Conservation (phyloP, 2,329 filamentous ascomycete genomes). For the Endocalyx cinctus region DNA sequence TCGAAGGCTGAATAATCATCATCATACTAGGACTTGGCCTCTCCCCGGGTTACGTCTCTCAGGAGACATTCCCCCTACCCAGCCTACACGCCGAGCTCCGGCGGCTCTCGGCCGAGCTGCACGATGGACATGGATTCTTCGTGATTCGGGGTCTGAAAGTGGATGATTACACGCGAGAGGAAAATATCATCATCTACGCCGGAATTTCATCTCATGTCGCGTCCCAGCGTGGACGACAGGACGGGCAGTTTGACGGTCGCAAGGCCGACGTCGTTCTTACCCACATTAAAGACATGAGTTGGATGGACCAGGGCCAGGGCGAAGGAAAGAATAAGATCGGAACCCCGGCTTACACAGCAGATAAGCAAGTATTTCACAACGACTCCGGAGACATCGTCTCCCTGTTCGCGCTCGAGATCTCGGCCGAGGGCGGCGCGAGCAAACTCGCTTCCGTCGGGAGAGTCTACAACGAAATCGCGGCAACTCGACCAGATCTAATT, state of each 20-base stretch:
- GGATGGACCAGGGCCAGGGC: slow-evolving; percentile 4
- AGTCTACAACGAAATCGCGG: slow-evolving; percentile 60
- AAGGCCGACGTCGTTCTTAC: slow-evolving; percentile 48
- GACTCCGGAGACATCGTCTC: slow-evolving; percentile 56
- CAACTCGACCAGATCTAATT: slow-evolving; percentile 54
- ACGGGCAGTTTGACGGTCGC: slow-evolving; percentile 39
- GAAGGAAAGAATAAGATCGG: background rate
- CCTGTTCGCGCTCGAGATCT: slow-evolving; percentile 49
- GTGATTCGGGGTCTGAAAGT: slow-evolving; percentile 55
- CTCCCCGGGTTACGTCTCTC: slow-evolving; percentile 37
- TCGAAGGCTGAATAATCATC: background rate
- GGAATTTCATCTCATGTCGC: slow-evolving; percentile 58
- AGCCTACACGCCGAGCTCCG: slow-evolving; percentile 45
- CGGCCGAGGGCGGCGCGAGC: slow-evolving; percentile 52
- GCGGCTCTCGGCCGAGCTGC: slow-evolving; percentile 47
- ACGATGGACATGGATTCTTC: slow-evolving; percentile 56
- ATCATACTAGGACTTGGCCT: slow-evolving; percentile 15
- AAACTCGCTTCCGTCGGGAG: slow-evolving; percentile 53
- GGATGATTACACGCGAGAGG: slow-evolving; percentile 46
- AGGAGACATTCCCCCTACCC: slow-evolving; percentile 52
- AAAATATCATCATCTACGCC: slow-evolving; percentile 56
- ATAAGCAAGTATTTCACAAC: slow-evolving; percentile 41
- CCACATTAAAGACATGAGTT: slow-evolving; percentile 59
- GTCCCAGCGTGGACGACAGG: slow-evolving; percentile 47
- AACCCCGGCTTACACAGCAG: slow-evolving; percentile 16